Conservation (phyloP, 208 protist species). For the Angomonas deanei region DNA sequence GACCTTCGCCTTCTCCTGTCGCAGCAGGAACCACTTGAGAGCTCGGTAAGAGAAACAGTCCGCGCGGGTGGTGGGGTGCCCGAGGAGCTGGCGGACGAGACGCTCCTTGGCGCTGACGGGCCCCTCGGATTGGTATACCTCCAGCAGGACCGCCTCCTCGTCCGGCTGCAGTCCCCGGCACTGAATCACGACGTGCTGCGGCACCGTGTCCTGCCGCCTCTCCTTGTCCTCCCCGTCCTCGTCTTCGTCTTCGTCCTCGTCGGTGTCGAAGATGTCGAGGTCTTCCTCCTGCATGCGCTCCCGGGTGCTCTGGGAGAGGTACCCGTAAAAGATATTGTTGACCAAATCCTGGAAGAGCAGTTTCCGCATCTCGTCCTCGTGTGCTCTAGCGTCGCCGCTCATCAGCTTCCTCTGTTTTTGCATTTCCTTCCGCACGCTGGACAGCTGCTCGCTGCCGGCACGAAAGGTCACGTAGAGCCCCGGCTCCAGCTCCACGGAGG, state of each 20-base stretch:
- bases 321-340: background rate
- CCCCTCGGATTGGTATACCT: too few species aligned
- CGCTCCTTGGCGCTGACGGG: background rate
- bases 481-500: conserved; percentile 70
- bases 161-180: background rate
- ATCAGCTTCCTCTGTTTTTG: background rate
- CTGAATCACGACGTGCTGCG: conserved; percentile 19
- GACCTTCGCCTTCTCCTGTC: background rate
- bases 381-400: background rate
- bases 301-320: background rate
- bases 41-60: background rate
- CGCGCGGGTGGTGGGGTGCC: background rate
- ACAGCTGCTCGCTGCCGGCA: background rate
- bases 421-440: conserved; percentile 5
- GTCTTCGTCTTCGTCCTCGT: conserved; percentile 1
- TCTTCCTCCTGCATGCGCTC: background rate
- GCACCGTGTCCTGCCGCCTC: background rate
- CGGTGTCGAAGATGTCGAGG: background rate
- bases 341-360: background rate
- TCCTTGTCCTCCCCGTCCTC: conserved; percentile 11
- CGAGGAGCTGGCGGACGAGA: too few species aligned
- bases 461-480: conserved; percentile 51
- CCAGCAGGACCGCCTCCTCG: background rate
- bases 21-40: background rate
- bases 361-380: background rate